phyloP scores from a whole-genome alignment of 2,329 filamentous ascomycete genomes.

The Fusarium circinatum region DNA sequence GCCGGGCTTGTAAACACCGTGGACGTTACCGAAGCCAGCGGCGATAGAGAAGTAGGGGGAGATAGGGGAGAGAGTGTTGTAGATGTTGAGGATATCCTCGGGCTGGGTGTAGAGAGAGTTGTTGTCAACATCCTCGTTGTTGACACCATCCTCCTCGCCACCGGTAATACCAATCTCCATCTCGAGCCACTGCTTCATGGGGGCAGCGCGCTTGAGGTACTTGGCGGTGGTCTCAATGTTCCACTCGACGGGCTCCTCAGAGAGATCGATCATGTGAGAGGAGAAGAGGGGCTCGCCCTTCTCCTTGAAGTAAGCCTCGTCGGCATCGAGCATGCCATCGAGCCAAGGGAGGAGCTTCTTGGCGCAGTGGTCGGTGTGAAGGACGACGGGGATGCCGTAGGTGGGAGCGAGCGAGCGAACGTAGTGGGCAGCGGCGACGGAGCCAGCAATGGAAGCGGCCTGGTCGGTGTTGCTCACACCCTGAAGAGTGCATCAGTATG shows the following conservation, averaged over 20 bases:
- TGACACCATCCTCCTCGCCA: slow-evolving; percentile 97
- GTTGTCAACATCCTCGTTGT: slow-evolving; percentile 98
- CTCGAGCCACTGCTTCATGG: slow-evolving; percentile 99
- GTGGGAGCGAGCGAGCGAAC: slow-evolving; percentile 86
- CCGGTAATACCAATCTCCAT: slow-evolving; percentile 92
- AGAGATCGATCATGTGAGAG: slow-evolving; percentile 98
- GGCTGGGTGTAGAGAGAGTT: slow-evolving; percentile 97
- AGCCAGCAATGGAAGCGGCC: slow-evolving; percentile 86
- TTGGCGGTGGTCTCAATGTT: slow-evolving; percentile 93
- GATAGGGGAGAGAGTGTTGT: slow-evolving; percentile 85
- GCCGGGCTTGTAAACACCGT: slow-evolving; percentile 98
- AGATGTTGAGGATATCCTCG: slow-evolving; percentile 93
- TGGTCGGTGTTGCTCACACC: slow-evolving; percentile 85
- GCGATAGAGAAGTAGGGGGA: slow-evolving; percentile 98
- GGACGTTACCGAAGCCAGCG: slow-evolving; percentile 97
- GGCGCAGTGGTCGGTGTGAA: slow-evolving; percentile 98
- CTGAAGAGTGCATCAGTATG: slow-evolving; percentile 50
- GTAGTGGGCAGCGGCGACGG: slow-evolving; percentile 91
- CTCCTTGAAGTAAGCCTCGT: slow-evolving; percentile 94
- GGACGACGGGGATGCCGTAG: slow-evolving; percentile 90
- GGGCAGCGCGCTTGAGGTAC: slow-evolving; percentile 93
- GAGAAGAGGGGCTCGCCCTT: slow-evolving; percentile 93
- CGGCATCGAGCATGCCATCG: slow-evolving; percentile 93
- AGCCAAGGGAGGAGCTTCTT: slow-evolving; percentile 99
- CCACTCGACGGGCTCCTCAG: slow-evolving; percentile 87